Conservation (phyloP, 1,139 yeast species). For the Meyerozyma athensensis region DNA sequence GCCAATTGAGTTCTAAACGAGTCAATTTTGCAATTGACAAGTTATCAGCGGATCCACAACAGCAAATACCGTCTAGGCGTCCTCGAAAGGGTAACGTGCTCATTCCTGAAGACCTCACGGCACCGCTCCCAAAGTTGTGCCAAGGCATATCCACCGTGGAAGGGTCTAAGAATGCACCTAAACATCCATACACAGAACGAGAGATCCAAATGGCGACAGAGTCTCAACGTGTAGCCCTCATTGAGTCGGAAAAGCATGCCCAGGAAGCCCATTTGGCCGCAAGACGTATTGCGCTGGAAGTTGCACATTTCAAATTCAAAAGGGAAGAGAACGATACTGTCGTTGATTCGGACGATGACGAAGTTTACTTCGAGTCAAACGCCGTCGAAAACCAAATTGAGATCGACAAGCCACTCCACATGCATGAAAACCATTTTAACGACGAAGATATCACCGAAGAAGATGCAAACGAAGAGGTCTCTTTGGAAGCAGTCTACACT, state of each 20-base stretch:
- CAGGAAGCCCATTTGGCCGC: conserved; percentile 73
- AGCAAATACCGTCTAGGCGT: conserved; percentile 85
- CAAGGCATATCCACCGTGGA: conserved; percentile 53
- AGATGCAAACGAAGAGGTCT: conserved; percentile 24
- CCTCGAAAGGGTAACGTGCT: conserved; percentile 79
- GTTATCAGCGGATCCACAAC: conserved; percentile 80
- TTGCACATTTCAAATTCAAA: conserved; percentile 33
- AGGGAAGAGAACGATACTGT: conserved; percentile 15
- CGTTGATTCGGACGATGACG: conserved; percentile 14
- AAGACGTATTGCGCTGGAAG: conserved; percentile 62
- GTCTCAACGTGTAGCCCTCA: conserved; percentile 47
- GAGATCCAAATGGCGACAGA: conserved; percentile 55
- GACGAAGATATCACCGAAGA: conserved; percentile 18
- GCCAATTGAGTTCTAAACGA: conserved; percentile 40
- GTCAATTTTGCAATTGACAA: conserved; percentile 75
- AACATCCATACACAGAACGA: conserved; percentile 41
- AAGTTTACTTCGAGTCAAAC: conserved; percentile 18
- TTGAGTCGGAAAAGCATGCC: conserved; percentile 68
- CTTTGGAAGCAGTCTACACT: conserved; percentile 75
- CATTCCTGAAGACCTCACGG: conserved; percentile 65
- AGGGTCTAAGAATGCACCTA: conserved; percentile 16
- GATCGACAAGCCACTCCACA: conserved; percentile 58
- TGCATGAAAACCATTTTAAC: conserved; percentile 60
- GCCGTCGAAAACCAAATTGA: conserved; percentile 21
- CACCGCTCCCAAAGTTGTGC: conserved; percentile 59